Evolutionary conservation across 1,139 yeast genomes (phyloP).

Genomic region (Suhomyces taliae): DNA sequence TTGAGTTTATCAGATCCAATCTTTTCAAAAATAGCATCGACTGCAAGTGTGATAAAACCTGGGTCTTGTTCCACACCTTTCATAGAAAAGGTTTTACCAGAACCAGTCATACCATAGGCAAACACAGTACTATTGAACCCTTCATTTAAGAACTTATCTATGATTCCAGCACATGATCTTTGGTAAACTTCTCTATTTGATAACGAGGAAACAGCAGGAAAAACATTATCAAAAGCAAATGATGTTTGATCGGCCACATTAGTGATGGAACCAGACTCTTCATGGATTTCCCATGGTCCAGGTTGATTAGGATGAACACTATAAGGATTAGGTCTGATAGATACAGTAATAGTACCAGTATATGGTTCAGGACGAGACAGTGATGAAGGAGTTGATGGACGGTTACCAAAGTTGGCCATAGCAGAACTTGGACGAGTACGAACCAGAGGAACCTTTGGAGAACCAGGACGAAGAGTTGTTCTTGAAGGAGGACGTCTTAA

Average conservation of each 20-base stretch:
- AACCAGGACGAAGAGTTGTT: conserved; percentile 18
- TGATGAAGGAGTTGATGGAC: conserved; percentile 43
- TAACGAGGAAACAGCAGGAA: conserved; percentile 44
- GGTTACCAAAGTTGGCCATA: conserved; percentile 26
- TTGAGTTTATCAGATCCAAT: conserved; percentile 31
- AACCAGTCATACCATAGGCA: conserved; percentile 95
- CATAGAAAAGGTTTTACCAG: conserved; percentile 93
- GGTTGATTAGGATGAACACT: conserved; percentile 24
- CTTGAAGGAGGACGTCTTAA: conserved; percentile 25
- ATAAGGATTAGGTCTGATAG: conserved; percentile 55
- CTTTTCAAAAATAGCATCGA: conserved; percentile 60
- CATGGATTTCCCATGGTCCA: conserved; percentile 47
- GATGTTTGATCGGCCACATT: conserved; percentile 52
- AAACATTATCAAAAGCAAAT: conserved; percentile 78
- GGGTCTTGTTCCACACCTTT: conserved; percentile 68
- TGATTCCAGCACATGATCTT: conserved; percentile 59
- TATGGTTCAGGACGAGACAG: conserved; percentile 38
- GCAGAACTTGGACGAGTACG: conserved; percentile 40
- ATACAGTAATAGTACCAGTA: conserved; percentile 52
- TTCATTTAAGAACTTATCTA: conserved; percentile 60
- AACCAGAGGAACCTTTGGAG: conserved; percentile 17
- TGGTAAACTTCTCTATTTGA: conserved; percentile 62
- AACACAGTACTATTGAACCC: conserved; percentile 90
- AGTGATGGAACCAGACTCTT: conserved; percentile 40
- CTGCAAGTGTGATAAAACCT: conserved; percentile 78